Evolutionary conservation across 2,329 filamentous ascomycete genomes (phyloP).

Genomic region (Colletotrichum chrysophilum): DNA sequence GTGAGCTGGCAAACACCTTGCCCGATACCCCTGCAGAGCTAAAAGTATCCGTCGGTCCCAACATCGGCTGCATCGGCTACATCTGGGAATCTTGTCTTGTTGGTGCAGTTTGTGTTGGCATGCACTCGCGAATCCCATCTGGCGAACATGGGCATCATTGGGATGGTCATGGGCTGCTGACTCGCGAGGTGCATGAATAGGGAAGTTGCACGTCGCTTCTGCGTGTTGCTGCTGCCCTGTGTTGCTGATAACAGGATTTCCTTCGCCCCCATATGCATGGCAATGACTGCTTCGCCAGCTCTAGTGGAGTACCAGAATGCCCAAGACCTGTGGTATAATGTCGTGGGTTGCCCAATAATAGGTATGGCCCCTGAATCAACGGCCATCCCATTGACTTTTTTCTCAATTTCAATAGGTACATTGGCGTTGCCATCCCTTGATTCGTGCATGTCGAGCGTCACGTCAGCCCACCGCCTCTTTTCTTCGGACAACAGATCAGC

Average conservation of each 20-base stretch:
- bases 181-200: neutral
- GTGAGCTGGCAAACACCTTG: neutral
- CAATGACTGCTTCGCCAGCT: neutral
- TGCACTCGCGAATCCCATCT: neutral
- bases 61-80: neutral
- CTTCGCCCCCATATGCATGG: neutral
- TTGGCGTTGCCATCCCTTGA: neutral
- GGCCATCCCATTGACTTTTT: neutral
- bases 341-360: neutral
- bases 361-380: neutral
- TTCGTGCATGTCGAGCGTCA: neutral
- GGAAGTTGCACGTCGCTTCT: neutral
- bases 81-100: neutral
- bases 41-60: neutral
- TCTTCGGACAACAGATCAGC: neutral
- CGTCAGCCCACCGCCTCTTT: neutral
- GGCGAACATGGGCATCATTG: neutral
- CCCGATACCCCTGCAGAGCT: neutral
- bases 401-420: neutral
- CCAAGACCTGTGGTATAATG: neutral
- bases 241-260: neutral
- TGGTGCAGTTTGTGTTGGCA: neutral
- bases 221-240: neutral
- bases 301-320: neutral
- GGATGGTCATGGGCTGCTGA: neutral